Base-by-base conservation (phyloP, 2,329 filamentous ascomycete species). In the Paecilomyces sp. region DNA sequence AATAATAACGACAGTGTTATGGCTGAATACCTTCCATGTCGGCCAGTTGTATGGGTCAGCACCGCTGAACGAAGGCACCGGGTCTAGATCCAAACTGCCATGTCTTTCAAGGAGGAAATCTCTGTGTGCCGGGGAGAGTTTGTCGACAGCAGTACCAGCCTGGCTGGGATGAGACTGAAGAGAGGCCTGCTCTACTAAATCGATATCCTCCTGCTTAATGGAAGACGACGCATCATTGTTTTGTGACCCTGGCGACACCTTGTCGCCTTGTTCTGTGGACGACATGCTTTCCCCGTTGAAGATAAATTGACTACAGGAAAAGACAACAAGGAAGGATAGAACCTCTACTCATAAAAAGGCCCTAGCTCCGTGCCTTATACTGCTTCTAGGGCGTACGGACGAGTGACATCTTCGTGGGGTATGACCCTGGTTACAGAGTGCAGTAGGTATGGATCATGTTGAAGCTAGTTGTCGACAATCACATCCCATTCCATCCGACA, bases 11-110 rank as follows among this genome's bases (percentile, higher is more conserved):
- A 28, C 25, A 28, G 25, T 28, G 25, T 33, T 11, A 82, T 11
- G 77, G 75, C 81, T 82, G 84, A 64, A 85, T 64, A 78, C 79
- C 73, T 81, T 82, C 77, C 80, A 81, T 28, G 65, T 67, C 1
- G 81, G 76, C 81, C 81, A 85, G 61, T 85, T 85, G 67, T 82
- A 83, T 0, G 82, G 83, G 66, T 85, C 82, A 2, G 78, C 79
- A 58, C 79, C 76, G 36, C 75, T 75, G 64, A 76, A 75, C 33
- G 75, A 75, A 1, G 83, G 83, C 13, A 85, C 67, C 1, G 83
- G 83, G 55, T 83, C 80, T 3, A 85, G 75, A 22, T 83, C 77
- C 25, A 83, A 66, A 0, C 80, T 84, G 55, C 82, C 82, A 75
- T 85, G 82, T 58, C 78, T 75, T 31, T 75, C 64, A 11, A 84